Evolutionary conservation across 2,329 filamentous ascomycete genomes (phyloP).

Genomic region (Blumeria hordei): DNA sequence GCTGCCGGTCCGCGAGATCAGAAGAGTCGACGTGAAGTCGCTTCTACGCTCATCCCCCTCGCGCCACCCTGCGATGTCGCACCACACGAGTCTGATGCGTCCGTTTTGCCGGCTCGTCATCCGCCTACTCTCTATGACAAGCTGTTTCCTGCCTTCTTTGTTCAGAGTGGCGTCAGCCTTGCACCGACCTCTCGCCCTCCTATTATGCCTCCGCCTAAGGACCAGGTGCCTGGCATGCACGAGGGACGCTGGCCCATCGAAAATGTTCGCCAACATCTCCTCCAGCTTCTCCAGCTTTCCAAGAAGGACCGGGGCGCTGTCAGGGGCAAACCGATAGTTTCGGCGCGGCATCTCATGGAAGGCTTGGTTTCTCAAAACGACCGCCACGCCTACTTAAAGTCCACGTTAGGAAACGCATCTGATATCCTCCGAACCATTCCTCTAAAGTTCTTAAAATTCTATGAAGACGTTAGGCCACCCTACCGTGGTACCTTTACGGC

Average conservation of each 20-base stretch:
- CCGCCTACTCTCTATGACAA: constrained; percentile 30
- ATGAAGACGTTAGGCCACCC: constrained; percentile 39
- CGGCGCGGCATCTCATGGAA: constrained; percentile 14
- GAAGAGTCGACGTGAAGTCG: constrained; percentile 8
- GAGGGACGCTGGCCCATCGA: background rate
- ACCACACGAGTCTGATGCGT: constrained; percentile 2
- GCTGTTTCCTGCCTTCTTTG: constrained; percentile 58
- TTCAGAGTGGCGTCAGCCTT: constrained; percentile 49
- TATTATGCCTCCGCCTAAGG: constrained; percentile 31
- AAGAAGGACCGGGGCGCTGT: constrained; percentile 9
- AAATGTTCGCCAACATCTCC: background rate
- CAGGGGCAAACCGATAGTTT: constrained; percentile 19
- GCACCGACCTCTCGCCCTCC: constrained; percentile 30
- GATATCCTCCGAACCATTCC: constrained; percentile 9
- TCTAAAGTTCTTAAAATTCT: constrained; percentile 21
- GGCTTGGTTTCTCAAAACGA: constrained; percentile 9
- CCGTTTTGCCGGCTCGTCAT: constrained; percentile 11
- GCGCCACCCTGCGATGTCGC: background rate
- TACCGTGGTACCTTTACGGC: constrained; percentile 48
- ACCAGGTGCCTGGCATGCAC: constrained; percentile 25
- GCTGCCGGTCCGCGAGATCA: constrained; percentile 3
- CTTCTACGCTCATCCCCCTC: constrained; percentile 10
- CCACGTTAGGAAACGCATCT: constrained; percentile 1
- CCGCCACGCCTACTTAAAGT: constrained; percentile 10
- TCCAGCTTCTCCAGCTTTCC: constrained; percentile 16